A percentile compares a stretch with the other conserved stretches of the same genome.
Evolutionary conservation across 306 rosid genomes (phyloP).

Genomic region (Biancaea sappan): DNA sequence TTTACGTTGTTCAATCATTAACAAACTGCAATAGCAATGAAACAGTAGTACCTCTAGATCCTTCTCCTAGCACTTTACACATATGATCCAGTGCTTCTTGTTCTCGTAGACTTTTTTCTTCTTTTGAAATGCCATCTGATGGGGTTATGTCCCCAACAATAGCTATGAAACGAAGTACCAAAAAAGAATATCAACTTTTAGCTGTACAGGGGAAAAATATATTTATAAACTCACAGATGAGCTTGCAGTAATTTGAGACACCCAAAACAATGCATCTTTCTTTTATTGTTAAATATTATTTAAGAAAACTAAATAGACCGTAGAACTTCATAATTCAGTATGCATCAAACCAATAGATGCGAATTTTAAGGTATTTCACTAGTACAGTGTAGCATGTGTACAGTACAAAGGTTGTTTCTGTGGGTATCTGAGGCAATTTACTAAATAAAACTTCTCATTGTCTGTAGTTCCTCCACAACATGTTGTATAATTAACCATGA

Average conservation of each 20-base stretch:
- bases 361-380: neutral
- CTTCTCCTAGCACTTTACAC: conserved; percentile 96
- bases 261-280: neutral
- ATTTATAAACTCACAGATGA: neutral
- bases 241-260: conserved; percentile 14
- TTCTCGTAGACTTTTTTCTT: conserved; percentile 72
- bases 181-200: conserved; percentile 12
- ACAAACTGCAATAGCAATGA: conserved; percentile 19
- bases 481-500: neutral
- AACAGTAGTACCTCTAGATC: conserved; percentile 61
- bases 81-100: conserved; percentile 78
- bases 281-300: neutral
- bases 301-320: neutral
- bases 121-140: conserved; percentile 76
- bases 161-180: conserved; percentile 48
- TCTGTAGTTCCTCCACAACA: conserved; percentile 3
- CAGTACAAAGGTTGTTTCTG: neutral
- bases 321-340: neutral
- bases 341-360: neutral
- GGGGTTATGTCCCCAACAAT: conserved; percentile 96
- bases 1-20: conserved; percentile 11
- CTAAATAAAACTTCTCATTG: neutral
- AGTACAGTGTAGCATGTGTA: neutral
- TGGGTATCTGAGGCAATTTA: neutral
- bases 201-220: neutral